Conservation (phyloP, 352 stramenopile genomes). For the Globisporangium cederbergense region DNA sequence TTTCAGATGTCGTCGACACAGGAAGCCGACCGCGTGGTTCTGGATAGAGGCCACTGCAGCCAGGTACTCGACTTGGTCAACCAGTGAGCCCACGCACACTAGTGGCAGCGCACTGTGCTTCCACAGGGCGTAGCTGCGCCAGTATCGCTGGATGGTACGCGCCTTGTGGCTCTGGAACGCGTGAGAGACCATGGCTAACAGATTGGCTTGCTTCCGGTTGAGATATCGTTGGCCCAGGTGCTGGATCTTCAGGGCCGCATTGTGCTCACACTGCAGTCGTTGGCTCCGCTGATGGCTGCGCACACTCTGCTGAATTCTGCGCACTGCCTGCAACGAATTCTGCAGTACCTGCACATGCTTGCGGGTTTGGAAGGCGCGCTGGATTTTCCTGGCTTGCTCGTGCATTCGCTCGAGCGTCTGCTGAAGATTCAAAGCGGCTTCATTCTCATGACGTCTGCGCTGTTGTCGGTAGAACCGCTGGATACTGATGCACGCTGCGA, state of each 20-base stretch:
- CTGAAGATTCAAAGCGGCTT: conserved; percentile 12
- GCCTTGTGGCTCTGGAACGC: conserved; percentile 18
- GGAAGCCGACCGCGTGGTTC: conserved; percentile 33
- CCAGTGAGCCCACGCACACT: conserved; percentile 22
- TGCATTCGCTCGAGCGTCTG: conserved; percentile 20
- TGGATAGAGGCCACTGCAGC: conserved; percentile 44
- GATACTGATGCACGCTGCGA: conserved; percentile 35
- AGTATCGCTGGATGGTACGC: conserved; percentile 28
- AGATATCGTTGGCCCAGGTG: conserved; percentile 11
- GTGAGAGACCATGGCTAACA: conserved; percentile 1
- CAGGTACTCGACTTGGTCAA: conserved; percentile 47
- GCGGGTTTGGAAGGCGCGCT: conserved; percentile 29
- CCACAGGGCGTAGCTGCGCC: conserved; percentile 30
- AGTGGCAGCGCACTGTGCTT: conserved; percentile 22
- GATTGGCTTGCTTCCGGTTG: neutral
- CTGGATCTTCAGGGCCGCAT: conserved; percentile 21
- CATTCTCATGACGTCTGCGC: neutral
- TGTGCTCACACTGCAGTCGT: neutral
- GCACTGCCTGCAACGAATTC: conserved; percentile 15
- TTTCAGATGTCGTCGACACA: conserved; percentile 35
- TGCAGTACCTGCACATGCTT: neutral
- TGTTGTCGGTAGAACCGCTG: conserved; percentile 21
- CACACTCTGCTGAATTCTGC: conserved; percentile 28
- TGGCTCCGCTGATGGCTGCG: conserved; percentile 7
- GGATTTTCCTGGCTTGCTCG: conserved; percentile 30